These are phyloP conservation scores for Pichia insulana DNA, from an alignment of 805 yeast genomes.

Conservation along the genomic window DNA sequence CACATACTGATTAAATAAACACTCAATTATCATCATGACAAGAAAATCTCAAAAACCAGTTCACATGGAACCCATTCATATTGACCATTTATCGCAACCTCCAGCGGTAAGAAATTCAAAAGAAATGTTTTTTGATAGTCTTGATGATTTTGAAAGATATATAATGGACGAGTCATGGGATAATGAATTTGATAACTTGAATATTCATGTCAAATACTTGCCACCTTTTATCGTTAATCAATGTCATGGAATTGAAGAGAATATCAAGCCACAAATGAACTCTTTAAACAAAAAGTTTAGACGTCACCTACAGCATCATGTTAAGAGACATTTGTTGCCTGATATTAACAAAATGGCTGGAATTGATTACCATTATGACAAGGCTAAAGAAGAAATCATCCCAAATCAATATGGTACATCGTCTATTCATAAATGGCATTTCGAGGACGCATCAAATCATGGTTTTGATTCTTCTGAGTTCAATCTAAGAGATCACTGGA, in stretches of 20 bases:
- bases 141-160: slow-evolving; percentile 53
- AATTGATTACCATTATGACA: slow-evolving; percentile 31
- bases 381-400: slow-evolving; percentile 39
- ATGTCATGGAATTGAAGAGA: slow-evolving; percentile 60
- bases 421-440: slow-evolving; percentile 53
- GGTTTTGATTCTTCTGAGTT: slow-evolving; percentile 43
- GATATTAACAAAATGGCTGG: slow-evolving; percentile 61
- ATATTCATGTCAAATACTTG: slow-evolving; percentile 56
- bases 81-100: slow-evolving; percentile 23
- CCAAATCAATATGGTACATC: slow-evolving; percentile 35
- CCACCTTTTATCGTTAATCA: slow-evolving; percentile 69
- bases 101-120: slow-evolving; percentile 25
- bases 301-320: slow-evolving; percentile 67
- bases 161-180: slow-evolving; percentile 70
- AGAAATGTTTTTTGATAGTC: slow-evolving; percentile 46
- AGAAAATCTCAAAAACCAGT: slow-evolving; percentile 18
- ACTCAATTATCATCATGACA: slow-evolving; percentile 13
- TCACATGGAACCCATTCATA: slow-evolving; percentile 22
- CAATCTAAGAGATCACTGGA: slow-evolving; percentile 48
- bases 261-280: slow-evolving; percentile 63
- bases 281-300: slow-evolving; percentile 63
- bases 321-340: slow-evolving; percentile 58
- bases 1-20: no score
- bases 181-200: slow-evolving; percentile 60
- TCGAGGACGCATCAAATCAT: slow-evolving; percentile 48